phyloP scores from a whole-genome alignment of 352 stramenopile genomes.

The Pythium periplocum region DNA sequence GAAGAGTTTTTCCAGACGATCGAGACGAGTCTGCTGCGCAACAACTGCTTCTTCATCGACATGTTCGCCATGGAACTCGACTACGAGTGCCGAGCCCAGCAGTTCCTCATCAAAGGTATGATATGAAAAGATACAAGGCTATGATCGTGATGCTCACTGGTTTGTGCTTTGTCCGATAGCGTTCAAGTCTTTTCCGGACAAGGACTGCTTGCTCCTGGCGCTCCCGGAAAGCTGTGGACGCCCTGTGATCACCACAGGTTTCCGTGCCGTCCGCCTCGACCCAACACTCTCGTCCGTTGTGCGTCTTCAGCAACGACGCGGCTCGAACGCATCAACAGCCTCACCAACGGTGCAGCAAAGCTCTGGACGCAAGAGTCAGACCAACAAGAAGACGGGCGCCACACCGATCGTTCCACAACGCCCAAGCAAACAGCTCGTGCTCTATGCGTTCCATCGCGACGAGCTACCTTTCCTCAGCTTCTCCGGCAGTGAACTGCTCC shows the following conservation, averaged over 20 bases:
- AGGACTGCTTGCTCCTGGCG: slow-evolving; percentile 49
- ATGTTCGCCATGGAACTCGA: slow-evolving; percentile 43
- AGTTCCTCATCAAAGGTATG: slow-evolving; percentile 57
- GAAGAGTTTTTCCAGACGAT: slow-evolving; percentile 45
- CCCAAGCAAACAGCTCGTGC: slow-evolving; percentile 11
- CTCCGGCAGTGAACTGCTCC: slow-evolving; percentile 26
- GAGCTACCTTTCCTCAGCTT: slow-evolving; percentile 56
- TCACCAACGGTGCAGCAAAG: not conserved
- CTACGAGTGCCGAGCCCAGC: slow-evolving; percentile 31
- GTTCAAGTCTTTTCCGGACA: slow-evolving; percentile 53
- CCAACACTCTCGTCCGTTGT: slow-evolving; percentile 30
- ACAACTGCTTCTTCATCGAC: slow-evolving; percentile 50
- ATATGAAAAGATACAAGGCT: too few species aligned
- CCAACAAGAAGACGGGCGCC: too few species aligned
- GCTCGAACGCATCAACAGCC: not conserved
- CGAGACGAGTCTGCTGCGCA: slow-evolving; percentile 46
- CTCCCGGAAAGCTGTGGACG: slow-evolving; percentile 37
- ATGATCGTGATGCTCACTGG: too few species aligned
- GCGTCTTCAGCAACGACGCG: slow-evolving; percentile 19
- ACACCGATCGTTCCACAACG: not conserved
- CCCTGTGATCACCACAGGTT: slow-evolving; percentile 37
- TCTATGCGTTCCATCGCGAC: slow-evolving; percentile 64
- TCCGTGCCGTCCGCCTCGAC: slow-evolving; percentile 37
- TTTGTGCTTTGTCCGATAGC: slow-evolving; percentile 15
- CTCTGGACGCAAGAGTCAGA: too few species aligned